Base-by-base conservation (phyloP, 2,329 filamentous ascomycete species). In the Didymella glomerata region DNA sequence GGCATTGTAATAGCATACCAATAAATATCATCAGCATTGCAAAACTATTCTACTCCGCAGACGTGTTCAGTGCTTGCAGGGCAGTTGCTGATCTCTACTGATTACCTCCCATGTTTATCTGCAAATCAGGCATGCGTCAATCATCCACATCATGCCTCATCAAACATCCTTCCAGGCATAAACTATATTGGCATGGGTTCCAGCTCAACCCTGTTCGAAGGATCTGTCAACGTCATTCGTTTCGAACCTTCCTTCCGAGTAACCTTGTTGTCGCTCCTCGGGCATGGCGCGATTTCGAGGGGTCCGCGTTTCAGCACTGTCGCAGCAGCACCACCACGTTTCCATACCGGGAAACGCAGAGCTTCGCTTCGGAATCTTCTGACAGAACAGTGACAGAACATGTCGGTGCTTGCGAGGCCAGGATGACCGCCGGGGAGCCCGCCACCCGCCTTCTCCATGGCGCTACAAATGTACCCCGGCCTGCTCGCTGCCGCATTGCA, bases 271-370 rank as follows among this genome's bases (percentile, higher is more conserved):
- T 38, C 30, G 36, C 41, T 48, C 54, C 5, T 30, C 25, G 3
- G 10, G 13, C 34, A 4, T 48, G 32, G 27, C 16, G n/a, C 27
- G 22, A 28, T 24, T 25, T 40, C 13, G 25, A 42, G 20, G 41
- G 56, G 45, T 25, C 57, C 32, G 36, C 46, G 70, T 72, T 72
- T 72, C 72, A 75, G 61, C 40, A 59, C 51, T 51, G 72, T 75
- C 70, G 67, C 71, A 74, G 54, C 64, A 42, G 25, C 59, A 59
- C 56, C 56, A 62, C 53, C 63, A 48, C 58, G 61, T 51, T 56
- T 47, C 68, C 65, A 22, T 54, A 65, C 49, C n/a, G 22, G 58
- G 68, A 44, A 54, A 63, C 55, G 54, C 46, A 38, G 48, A 54
- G 52, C 41, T 10, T 20, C 14, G 27, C 42, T 2, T 28, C 25